Evolutionary conservation across 139 green algal genomes (phyloP).

Genomic region (Chlorella sp.): DNA sequence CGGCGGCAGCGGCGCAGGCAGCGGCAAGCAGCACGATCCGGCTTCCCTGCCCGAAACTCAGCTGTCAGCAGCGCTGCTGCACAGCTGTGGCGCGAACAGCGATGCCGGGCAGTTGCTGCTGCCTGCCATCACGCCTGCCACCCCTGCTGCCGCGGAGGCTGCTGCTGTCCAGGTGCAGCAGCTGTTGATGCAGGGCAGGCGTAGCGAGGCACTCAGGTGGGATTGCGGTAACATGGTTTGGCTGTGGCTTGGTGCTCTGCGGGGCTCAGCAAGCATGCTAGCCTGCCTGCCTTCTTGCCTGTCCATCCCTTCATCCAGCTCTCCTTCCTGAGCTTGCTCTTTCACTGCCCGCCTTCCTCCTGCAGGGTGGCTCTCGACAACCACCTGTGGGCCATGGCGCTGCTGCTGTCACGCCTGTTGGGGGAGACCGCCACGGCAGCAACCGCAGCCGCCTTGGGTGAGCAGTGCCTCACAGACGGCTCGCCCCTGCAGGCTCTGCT

Average conservation of each 20-base stretch:
- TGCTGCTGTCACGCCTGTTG: slow-evolving; percentile 69
- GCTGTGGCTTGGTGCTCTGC: not conserved
- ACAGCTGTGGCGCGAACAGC: not conserved
- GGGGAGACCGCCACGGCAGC: slow-evolving; percentile 43
- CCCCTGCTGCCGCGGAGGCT: not conserved
- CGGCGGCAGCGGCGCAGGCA: not conserved
- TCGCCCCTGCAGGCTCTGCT: slow-evolving; percentile 70
- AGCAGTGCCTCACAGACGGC: slow-evolving; percentile 45
- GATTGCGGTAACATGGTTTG: not conserved
- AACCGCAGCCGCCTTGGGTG: slow-evolving; percentile 49
- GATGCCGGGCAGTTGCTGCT: slow-evolving; percentile 4
- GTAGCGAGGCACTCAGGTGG: slow-evolving; percentile 59
- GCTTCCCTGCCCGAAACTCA: not conserved
- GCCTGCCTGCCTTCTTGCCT: not conserved
- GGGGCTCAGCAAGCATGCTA: not conserved
- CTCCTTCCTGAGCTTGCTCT: too few relatives aligned
- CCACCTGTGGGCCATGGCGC: slow-evolving; percentile 72
- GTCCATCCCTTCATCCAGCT: too few relatives aligned
- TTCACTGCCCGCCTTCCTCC: too few relatives aligned
- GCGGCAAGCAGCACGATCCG: slow-evolving; percentile 7
- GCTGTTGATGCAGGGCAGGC: slow-evolving; percentile 63
- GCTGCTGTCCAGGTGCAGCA: slow-evolving; percentile 58
- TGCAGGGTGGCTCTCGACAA: slow-evolving; percentile 48
- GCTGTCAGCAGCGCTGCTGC: slow-evolving; percentile 23
- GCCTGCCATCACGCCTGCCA: not conserved